A percentile compares a stretch with the other conserved stretches of the same genome.
phyloP scores from a whole-genome alignment of 2,329 filamentous ascomycete genomes.

The Fusarium nelsonii region DNA sequence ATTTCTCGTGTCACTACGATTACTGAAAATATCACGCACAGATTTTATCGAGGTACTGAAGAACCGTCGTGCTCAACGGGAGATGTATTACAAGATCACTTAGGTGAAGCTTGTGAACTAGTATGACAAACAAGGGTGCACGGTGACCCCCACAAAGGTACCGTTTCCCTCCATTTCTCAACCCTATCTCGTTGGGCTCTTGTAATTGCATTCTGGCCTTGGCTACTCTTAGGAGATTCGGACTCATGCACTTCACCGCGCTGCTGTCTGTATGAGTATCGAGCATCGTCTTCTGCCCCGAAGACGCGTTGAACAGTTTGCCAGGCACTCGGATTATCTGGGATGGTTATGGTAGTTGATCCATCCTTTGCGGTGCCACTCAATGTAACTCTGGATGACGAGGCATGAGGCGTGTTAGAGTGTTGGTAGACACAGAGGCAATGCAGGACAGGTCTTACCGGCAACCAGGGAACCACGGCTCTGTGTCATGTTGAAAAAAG shows the following conservation, averaged over 20 bases:
- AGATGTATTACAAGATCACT: neutral
- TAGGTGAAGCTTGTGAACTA: neutral
- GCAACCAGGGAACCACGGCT: neutral
- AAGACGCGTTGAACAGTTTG: neutral
- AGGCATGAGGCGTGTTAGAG: neutral
- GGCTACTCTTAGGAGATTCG: neutral
- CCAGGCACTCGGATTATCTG: constrained; percentile 32
- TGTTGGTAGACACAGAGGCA: neutral
- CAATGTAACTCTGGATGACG: neutral
- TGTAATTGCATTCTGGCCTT: neutral
- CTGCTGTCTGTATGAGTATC: neutral
- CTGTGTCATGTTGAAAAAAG: neutral
- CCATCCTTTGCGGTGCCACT: neutral
- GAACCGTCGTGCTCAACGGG: neutral
- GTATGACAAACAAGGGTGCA: neutral
- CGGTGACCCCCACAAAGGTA: neutral
- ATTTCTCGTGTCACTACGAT: neutral
- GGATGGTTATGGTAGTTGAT: constrained; percentile 43
- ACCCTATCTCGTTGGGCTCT: neutral
- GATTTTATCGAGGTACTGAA: neutral
- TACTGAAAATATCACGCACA: neutral
- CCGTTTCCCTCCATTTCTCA: neutral
- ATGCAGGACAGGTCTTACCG: neutral
- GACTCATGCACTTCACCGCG: neutral
- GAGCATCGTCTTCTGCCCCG: neutral